phyloP scores from a whole-genome alignment of 352 stramenopile genomes.

The Globisporangium megalacanthum region DNA sequence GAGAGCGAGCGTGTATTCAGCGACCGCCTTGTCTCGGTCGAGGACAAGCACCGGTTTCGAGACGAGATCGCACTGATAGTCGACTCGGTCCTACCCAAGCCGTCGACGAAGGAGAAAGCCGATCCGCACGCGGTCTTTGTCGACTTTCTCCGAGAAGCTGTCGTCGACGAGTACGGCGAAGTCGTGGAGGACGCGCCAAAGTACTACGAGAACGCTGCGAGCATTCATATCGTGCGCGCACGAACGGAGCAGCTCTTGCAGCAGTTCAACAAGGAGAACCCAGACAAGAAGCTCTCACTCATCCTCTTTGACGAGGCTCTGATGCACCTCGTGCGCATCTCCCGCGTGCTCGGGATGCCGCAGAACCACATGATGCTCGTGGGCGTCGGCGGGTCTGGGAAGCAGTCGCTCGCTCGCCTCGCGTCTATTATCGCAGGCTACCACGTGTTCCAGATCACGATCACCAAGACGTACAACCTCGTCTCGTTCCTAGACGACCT shows the following conservation, averaged over 20 bases:
- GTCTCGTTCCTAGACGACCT: constrained; percentile 85
- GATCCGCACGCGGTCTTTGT: constrained; percentile 43
- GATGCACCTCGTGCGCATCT: constrained; percentile 79
- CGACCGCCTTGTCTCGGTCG: constrained; percentile 63
- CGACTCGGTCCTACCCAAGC: constrained; percentile 36
- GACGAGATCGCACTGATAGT: constrained; percentile 45
- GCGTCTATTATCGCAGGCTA: constrained; percentile 74
- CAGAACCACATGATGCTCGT: constrained; percentile 90
- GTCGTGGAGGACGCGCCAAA: constrained; percentile 75
- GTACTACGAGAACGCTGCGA: constrained; percentile 68
- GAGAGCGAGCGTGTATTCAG: constrained; percentile 79
- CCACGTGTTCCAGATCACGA: constrained; percentile 79
- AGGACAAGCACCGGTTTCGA: constrained; percentile 68
- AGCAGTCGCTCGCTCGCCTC: constrained; percentile 78
- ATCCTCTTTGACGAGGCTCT: constrained; percentile 91
- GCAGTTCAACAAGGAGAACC: constrained; percentile 83
- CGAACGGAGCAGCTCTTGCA: constrained; percentile 60
- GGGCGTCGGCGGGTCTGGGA: constrained; percentile 85
- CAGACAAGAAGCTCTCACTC: constrained; percentile 56
- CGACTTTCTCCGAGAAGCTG: constrained; percentile 83
- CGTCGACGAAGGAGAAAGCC: constrained; percentile 22
- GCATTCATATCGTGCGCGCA: constrained; percentile 34
- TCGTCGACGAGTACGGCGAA: constrained; percentile 80
- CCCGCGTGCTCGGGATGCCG: constrained; percentile 68
- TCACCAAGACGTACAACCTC: constrained; percentile 88